Conservation (phyloP, 345 rosid genomes). For the Eutrema yunnanense region DNA sequence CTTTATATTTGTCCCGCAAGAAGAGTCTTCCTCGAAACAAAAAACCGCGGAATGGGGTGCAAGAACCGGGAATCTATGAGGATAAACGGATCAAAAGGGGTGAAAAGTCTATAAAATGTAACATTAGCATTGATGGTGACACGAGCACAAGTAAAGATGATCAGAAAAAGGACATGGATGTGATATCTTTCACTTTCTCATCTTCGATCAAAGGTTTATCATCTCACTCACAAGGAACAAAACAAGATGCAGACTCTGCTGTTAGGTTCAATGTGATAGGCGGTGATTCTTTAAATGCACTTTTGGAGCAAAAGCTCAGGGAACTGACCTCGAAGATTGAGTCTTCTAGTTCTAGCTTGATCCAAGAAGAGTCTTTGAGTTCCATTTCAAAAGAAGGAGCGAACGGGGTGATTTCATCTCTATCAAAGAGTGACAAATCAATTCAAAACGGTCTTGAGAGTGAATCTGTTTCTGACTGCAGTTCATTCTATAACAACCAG, state of each 20-base stretch:
- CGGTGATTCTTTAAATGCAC: conserved; percentile 72
- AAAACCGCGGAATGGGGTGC: conserved; percentile 35
- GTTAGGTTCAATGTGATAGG: conserved; percentile 57
- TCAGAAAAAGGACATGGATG: conserved; percentile 52
- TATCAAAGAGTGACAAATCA: conserved; percentile 12
- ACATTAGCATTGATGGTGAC: conserved; percentile 33
- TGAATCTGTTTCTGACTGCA: conserved; percentile 34
- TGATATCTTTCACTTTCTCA: conserved; percentile 85
- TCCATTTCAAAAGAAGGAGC: conserved; percentile 34
- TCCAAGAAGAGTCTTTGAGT: conserved; percentile 39
- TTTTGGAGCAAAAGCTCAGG: conserved; percentile 79
- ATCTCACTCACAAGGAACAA: conserved; percentile 27
- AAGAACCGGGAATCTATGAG: conserved; percentile 29
- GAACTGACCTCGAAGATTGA: conserved; percentile 58
- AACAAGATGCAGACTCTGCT: conserved; percentile 39
- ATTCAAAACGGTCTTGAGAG: conserved; percentile 31
- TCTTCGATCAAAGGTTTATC: conserved; percentile 56
- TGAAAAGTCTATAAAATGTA: conserved; percentile 45
- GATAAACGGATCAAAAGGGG: conserved; percentile 34
- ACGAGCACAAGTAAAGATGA: conserved; percentile 29
- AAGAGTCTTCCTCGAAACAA: conserved; percentile 45
- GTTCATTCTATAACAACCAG: conserved; percentile 35
- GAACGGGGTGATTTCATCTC: conserved; percentile 14
- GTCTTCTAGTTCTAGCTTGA: conserved; percentile 44
- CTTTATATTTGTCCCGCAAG: conserved; percentile 33